A percentile compares a stretch with the other conserved stretches of the same genome.
Conservation (phyloP, 2,329 filamentous ascomycete species). For the Aspergillus hiratsukae region DNA sequence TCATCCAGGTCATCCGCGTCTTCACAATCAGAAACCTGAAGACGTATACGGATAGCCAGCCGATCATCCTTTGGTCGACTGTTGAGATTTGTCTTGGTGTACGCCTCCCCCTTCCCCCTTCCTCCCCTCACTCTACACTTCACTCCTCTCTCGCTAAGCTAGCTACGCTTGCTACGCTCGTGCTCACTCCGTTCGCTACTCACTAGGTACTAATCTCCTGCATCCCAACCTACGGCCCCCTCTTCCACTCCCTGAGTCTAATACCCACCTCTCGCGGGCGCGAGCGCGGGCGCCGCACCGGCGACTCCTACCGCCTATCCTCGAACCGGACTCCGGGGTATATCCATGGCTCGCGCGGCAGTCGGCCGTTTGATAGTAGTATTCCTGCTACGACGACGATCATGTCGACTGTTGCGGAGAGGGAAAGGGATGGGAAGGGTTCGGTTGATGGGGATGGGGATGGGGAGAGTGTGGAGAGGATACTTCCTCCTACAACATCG, state of each 20-base stretch:
- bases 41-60: constrained; percentile 44
- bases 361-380: neutral
- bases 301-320: neutral
- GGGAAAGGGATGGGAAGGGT: neutral
- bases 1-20: constrained; percentile 51
- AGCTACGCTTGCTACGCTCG: neutral
- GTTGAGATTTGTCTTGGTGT: constrained; percentile 45
- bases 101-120: neutral
- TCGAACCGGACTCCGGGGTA: neutral
- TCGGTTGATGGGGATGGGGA: too few relatives aligned
- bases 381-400: constrained; percentile 3
- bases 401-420: neutral
- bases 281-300: constrained; percentile 3
- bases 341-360: neutral
- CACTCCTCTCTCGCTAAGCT: too few relatives aligned
- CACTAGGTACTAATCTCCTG: constrained; percentile 36
- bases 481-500: too few relatives aligned
- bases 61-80: constrained; percentile 44
- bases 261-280: constrained; percentile 15
- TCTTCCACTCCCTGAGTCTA: constrained; percentile 26
- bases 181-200: neutral
- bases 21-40: constrained; percentile 44
- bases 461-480: constrained; percentile 5
- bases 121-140: neutral
- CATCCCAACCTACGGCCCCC: constrained; percentile 42